phyloP scores from a whole-genome alignment of 2,329 filamentous ascomycete species.

The Aspergillus caelatus region DNA sequence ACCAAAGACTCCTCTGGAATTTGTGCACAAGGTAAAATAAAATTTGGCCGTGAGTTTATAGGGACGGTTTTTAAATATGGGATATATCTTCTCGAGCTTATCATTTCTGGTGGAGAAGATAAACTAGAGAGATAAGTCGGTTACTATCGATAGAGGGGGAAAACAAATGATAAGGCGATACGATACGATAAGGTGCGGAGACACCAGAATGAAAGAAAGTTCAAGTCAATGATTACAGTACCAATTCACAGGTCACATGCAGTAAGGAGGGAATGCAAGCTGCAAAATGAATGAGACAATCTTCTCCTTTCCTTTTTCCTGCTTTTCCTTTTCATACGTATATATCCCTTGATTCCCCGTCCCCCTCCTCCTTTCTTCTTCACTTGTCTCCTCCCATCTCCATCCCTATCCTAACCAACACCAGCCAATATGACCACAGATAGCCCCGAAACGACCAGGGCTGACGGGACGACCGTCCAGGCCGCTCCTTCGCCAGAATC shows the following conservation, averaged over 20 bases:
- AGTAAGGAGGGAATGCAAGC: slow-evolving; percentile 11
- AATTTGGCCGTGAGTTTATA: neutral
- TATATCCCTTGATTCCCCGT: neutral
- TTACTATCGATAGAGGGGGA: slow-evolving; percentile 1
- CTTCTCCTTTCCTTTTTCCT: neutral
- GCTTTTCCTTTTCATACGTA: neutral
- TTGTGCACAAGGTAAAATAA: neutral
- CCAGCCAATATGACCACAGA: slow-evolving; percentile 26
- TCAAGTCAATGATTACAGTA: neutral
- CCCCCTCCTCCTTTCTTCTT: neutral
- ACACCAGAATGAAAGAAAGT: slow-evolving; percentile 2
- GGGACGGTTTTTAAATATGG: neutral
- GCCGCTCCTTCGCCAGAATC: slow-evolving; percentile 26
- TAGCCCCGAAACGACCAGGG: slow-evolving; percentile 15
- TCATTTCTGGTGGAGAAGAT: neutral
- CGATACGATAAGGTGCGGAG: slow-evolving; percentile 34
- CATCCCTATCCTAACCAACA: neutral
- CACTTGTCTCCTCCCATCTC: neutral
- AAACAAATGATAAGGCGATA: neutral
- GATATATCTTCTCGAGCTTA: neutral
- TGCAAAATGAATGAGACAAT: neutral
- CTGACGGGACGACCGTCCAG: slow-evolving; percentile 23
- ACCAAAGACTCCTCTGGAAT: neutral
- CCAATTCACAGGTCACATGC: slow-evolving; percentile 28
- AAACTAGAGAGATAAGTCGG: neutral